Base-by-base conservation (phyloP, 352 stramenopile species). In the Phytophthora pseudosyringae region DNA sequence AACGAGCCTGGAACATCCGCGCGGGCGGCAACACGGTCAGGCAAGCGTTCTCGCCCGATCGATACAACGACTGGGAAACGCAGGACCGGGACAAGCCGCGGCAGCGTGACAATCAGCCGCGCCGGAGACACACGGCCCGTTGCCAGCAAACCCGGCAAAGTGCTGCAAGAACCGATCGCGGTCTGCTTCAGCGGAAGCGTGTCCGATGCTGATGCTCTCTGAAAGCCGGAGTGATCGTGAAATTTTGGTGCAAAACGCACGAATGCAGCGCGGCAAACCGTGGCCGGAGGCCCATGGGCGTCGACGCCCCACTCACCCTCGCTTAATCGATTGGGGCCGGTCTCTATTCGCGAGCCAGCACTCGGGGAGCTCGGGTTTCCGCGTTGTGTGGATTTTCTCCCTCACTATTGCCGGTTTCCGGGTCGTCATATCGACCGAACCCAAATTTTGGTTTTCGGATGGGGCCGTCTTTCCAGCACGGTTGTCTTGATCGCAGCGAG, bases 281-380 rank as follows among this genome's bases (percentile, higher is more conserved):
- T 43, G 32, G 28, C 26, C 47, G 31, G 21, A 32, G 21, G 35
- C 35, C 15, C 43, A 56, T 41, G 16, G 18, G 43, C 41, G 32
- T 10, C 13, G 45, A 40, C 45, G 28, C 47, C 41, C 38, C 38
- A 59, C 49, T 35, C 26, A 21, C 15, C 44, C n/a, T 26, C 48
- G 21, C 16, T 69, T 69, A 71, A 67, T 71, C 63, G 63, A 71
- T 67, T 57, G n/a, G 2, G 49, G 28, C 45, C 39, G 31, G 55
- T 66, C 49, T 66, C 39, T 66, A 32, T 53, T 31, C 58, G n/a
- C 46, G 28, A 64, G 46, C 57, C 57, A 64, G 57, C 56, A 50
- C 46, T 44, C 21, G 43, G 11, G 5, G 25, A 55, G 33, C 47
- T 43, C 47, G 36, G 44, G 25, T 36, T 53, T 53, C 26, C 16